Percentiles rank a stretch among this genome's conserved stretches.
Conservation (phyloP, 2,329 filamentous ascomycete species). For the Beauveria australis region DNA sequence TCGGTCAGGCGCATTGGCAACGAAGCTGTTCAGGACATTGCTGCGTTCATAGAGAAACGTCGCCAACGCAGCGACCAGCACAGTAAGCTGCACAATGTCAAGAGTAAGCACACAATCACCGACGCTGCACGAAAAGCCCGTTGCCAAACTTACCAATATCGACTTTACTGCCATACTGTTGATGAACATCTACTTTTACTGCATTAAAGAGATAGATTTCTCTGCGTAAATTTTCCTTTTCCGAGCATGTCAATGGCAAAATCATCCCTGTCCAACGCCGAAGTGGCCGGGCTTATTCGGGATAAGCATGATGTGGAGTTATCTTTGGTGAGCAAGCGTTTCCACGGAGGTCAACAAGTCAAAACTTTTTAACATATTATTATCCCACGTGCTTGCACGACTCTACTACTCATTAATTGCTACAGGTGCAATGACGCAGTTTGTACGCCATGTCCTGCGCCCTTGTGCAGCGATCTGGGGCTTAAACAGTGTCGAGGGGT, state of each 20-base stretch:
- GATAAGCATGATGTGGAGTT: too few species aligned
- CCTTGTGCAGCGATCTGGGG: too few species aligned
- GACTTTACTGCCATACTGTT: neutral
- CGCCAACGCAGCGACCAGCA: conserved; percentile 8
- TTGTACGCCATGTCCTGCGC: too few species aligned
- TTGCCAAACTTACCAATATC: neutral
- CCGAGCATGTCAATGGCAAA: neutral
- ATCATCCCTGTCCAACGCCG: neutral
- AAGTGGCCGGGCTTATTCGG: neutral
- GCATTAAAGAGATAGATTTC: too few species aligned
- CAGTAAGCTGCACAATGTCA: neutral
- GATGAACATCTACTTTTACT: neutral
- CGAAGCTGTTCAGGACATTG: conserved; percentile 16
- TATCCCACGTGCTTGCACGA: too few species aligned
- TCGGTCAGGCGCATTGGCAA: conserved; percentile 23
- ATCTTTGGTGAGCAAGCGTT: too few species aligned
- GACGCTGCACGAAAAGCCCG: neutral
- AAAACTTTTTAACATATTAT: too few species aligned
- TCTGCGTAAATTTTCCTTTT: too few species aligned
- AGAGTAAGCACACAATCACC: neutral
- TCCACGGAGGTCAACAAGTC: too few species aligned
- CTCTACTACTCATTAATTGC: too few species aligned
- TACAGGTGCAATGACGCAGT: too few species aligned
- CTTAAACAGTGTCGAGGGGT: too few species aligned
- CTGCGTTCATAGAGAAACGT: conserved; percentile 14